These are phyloP conservation scores for Dipteronia sinensis DNA, from an alignment of 345 rosid genomes.

Conservation along the genomic window DNA sequence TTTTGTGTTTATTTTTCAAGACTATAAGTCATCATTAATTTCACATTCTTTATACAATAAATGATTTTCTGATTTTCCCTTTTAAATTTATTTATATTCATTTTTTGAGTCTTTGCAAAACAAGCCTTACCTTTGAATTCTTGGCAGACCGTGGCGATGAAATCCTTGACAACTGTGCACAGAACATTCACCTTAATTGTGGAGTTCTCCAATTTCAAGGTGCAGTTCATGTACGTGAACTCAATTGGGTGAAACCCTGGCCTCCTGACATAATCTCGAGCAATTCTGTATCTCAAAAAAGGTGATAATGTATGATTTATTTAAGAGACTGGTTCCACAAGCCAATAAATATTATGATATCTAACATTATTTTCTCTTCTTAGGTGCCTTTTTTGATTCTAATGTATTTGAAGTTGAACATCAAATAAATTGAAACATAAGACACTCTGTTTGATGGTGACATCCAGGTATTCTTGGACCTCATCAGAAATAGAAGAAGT, in stretches of 20 bases:
- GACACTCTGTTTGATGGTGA: slow-evolving; percentile 4
- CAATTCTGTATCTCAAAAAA: slow-evolving; percentile 28
- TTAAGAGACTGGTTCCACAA: not conserved
- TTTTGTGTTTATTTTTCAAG: not conserved
- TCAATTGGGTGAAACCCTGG: slow-evolving; percentile 75
- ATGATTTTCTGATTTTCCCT: not conserved
- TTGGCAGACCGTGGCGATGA: slow-evolving; percentile 60
- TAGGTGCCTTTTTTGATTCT: not conserved
- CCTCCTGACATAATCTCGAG: slow-evolving; percentile 42
- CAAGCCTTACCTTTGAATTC: not conserved
- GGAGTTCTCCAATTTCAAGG: slow-evolving; percentile 43
- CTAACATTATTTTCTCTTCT: not conserved
- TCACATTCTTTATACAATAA: not conserved
- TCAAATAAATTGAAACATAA: not conserved
- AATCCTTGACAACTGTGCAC: slow-evolving; percentile 69
- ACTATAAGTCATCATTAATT: not conserved
- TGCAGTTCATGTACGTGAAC: slow-evolving; percentile 64
- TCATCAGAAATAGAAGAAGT: slow-evolving; percentile 53
- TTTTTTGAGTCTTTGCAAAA: not conserved
- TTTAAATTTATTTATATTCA: not conserved
- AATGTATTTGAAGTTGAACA: not conserved
- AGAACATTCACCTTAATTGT: slow-evolving; percentile 54
- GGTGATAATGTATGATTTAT: slow-evolving; percentile 37
- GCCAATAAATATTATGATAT: not conserved
- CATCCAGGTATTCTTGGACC: slow-evolving; percentile 52